Conservation (phyloP, 352 stramenopile species). For the Pythium guiyangense region DNA sequence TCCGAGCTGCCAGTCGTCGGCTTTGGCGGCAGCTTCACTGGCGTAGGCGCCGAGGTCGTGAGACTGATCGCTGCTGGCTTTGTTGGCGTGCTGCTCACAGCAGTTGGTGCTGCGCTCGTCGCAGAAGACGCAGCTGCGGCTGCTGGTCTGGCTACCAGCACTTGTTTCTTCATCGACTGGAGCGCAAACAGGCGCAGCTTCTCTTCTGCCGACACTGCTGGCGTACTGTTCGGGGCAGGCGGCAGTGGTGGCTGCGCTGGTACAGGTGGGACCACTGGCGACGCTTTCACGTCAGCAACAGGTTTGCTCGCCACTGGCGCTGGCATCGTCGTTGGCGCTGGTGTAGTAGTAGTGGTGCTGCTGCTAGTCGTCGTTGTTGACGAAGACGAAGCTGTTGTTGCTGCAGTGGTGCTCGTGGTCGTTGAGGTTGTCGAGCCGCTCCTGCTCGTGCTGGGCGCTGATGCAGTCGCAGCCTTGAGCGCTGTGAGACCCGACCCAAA, state of each 20-base stretch:
- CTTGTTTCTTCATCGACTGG: constrained; percentile 68
- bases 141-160: constrained; percentile 14
- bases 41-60: not conserved
- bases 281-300: constrained; percentile 14
- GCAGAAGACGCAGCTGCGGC: not conserved
- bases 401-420: constrained; percentile 14
- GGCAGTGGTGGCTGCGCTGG: constrained; percentile 9
- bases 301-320: not conserved
- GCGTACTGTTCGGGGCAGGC: constrained; percentile 9
- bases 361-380: too few relatives aligned
- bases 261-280: constrained; percentile 11
- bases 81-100: constrained; percentile 5
- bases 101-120: constrained; percentile 1
- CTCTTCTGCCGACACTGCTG: constrained; percentile 42
- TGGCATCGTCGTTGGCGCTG: too few relatives aligned
- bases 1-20: not conserved
- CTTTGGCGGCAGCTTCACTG: constrained; percentile 7
- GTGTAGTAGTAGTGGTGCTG: too few relatives aligned
- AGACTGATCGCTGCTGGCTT: not conserved
- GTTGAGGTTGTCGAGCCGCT: not conserved
- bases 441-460: not conserved
- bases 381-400: not conserved
- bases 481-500: not conserved
- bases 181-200: constrained; percentile 59
- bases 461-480: not conserved